Percentiles rank a stretch among this genome's conserved stretches.
These are phyloP conservation scores for Talaromyces liani DNA, from an alignment of 495 filamentous ascomycete species.

Conservation along the genomic window DNA sequence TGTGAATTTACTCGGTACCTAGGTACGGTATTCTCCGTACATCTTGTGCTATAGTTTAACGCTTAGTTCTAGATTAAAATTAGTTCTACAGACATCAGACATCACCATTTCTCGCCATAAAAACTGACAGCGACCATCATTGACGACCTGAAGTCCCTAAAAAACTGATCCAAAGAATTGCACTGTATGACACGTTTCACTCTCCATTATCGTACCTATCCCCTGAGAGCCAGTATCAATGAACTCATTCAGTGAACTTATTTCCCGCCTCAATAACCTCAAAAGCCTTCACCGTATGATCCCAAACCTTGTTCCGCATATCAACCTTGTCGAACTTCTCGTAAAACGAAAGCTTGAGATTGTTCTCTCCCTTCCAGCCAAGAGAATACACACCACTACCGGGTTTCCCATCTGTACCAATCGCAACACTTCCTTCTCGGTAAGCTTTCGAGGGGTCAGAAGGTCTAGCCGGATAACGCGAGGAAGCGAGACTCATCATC, in stretches of 20 bases:
- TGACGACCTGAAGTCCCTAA: no score
- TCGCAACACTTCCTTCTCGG: conserved; percentile 12
- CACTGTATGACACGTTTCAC: background rate
- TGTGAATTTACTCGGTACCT: no score
- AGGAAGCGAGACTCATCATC: conserved; percentile 5
- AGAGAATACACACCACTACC: conserved; percentile 31
- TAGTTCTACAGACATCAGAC: no score
- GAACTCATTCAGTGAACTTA: conserved; percentile 7
- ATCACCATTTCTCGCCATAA: no score
- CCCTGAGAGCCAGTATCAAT: no score
- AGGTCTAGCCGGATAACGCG: background rate
- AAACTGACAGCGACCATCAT: no score
- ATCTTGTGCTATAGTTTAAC: no score
- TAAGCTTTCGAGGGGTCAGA: background rate
- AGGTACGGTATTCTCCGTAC: no score
- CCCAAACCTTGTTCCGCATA: conserved; percentile 23
- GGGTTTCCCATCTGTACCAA: conserved; percentile 17
- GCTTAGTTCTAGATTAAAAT: no score
- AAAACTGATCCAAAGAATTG: background rate
- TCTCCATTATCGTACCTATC: no score
- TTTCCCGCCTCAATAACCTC: conserved; percentile 15
- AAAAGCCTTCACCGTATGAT: conserved; percentile 31
- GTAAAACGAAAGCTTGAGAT: conserved; percentile 17
- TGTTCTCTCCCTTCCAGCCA: conserved; percentile 26
- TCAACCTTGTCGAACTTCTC: conserved; percentile 21